Evolutionary conservation across 768 basidiomycete genomes (phyloP), one percentile per base, ranked within the genome.

Genomic region (Tubosaeta sp.): DNA sequence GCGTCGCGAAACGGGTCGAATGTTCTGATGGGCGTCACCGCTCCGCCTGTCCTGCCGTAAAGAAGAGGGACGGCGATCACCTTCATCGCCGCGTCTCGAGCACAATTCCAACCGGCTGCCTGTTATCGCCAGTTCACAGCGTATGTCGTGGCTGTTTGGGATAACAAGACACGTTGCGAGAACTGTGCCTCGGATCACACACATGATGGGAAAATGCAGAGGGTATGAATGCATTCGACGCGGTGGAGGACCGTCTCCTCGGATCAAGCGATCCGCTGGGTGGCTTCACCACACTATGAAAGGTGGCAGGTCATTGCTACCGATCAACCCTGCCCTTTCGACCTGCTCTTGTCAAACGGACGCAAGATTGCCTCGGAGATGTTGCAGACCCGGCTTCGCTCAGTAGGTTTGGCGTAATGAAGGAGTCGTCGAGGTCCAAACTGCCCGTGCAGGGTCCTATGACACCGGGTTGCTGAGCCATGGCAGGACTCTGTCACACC

Each of bases 261-360:
- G 60, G 57, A 62, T 62, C 54, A 51, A 46, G 42, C 37, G 27
- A 43, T 27, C 22, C 12, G 41, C n/a, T 16, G 14, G 46, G 25
- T 34, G 37, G 11, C 37, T 38, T 27, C 13, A 26, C 42, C 29
- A 44, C 43, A 44, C 16, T 31, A 42, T 37, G 43, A 38, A 41
- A 2, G 10, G 26, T 25, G 25, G 42, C 42, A 43, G 29, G 42
- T 14, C n/a, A 37, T n/a, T 39, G 38, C 9, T 5, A 39, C 19
- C 12, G 39, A 41, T 41, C 39, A 11, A 6, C 39, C 22, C 39
- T 41, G 6, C 39, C 39, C 29, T 22, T 22, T 39, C 38, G 19
- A 39, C 17, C 38, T 39, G 38, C 38, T 25, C 4, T 41, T 41
- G 39, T 22, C 9, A 38, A 34, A 38, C n/a, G 37, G n/a, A 17